Percentiles rank a stretch among this genome's conserved stretches.
Evolutionary conservation across 2,329 filamentous ascomycete genomes (phyloP).

Genomic region (Talaromyces islandicus): DNA sequence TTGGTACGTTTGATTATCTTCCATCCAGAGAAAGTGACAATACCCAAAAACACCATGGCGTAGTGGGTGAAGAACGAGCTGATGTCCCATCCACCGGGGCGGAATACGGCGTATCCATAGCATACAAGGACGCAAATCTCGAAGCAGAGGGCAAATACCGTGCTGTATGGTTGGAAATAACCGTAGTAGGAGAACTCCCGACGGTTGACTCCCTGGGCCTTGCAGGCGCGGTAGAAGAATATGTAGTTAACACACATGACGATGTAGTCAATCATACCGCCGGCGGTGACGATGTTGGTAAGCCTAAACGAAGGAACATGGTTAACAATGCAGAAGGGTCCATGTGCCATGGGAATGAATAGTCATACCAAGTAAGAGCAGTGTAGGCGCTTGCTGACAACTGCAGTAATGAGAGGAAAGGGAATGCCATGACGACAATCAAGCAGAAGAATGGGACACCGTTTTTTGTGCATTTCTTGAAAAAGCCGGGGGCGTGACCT

Average conservation of each 20-base stretch:
- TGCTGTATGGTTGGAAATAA: slow-evolving; percentile 55
- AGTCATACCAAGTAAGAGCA: slow-evolving; percentile 56
- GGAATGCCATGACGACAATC: slow-evolving; percentile 37
- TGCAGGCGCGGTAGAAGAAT: slow-evolving; percentile 55
- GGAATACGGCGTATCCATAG: slow-evolving; percentile 71
- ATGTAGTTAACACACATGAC: slow-evolving; percentile 58
- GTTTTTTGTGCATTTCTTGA: slow-evolving; percentile 6
- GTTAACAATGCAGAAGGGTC: neutral
- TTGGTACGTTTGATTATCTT: slow-evolving; percentile 52
- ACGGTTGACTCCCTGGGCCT: slow-evolving; percentile 53
- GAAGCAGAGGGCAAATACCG: slow-evolving; percentile 9
- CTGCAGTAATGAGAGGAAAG: slow-evolving; percentile 61
- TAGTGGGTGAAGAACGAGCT: slow-evolving; percentile 71
- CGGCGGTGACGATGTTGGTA: slow-evolving; percentile 8
- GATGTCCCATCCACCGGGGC: slow-evolving; percentile 57
- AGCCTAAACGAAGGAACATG: neutral
- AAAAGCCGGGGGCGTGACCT: slow-evolving; percentile 52
- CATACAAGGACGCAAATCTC: slow-evolving; percentile 7
- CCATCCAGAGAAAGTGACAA: slow-evolving; percentile 61
- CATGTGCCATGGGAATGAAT: neutral
- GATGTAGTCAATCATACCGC: slow-evolving; percentile 55
- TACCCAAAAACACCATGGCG: slow-evolving; percentile 66
- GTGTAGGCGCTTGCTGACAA: slow-evolving; percentile 48
- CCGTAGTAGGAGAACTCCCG: slow-evolving; percentile 56
- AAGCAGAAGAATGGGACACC: slow-evolving; percentile 9